Evolutionary conservation across 2,329 filamentous ascomycete genomes (phyloP).

Genomic region (Thelonectria olida): DNA sequence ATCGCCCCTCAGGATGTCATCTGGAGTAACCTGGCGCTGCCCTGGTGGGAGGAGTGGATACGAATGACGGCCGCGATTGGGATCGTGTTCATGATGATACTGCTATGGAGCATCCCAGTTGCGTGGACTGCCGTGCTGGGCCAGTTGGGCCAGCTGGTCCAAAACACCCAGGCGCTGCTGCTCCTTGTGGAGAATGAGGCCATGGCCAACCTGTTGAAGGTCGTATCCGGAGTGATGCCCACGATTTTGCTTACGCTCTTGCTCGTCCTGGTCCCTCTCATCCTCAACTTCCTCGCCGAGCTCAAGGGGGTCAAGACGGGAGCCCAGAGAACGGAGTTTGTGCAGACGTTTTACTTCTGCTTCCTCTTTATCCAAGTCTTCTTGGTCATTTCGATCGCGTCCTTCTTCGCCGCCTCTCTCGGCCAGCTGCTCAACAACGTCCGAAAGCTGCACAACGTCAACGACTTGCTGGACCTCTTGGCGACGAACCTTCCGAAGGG

Average conservation of each 20-base stretch:
- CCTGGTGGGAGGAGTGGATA: constrained; percentile 90
- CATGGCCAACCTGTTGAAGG: constrained; percentile 51
- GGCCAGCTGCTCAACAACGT: constrained; percentile 66
- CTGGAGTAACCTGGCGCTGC: constrained; percentile 97
- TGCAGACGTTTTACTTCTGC: constrained; percentile 90
- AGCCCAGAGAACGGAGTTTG: constrained; percentile 77
- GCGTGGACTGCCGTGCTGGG: constrained; percentile 85
- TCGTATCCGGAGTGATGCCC: constrained; percentile 86
- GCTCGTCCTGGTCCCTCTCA: constrained; percentile 79
- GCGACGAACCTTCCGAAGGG: constrained; percentile 84
- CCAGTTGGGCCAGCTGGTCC: constrained; percentile 76
- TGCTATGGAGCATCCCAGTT: constrained; percentile 91
- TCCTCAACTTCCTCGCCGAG: constrained; percentile 76
- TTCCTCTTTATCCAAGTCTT: constrained; percentile 97
- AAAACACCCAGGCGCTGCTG: constrained; percentile 71
- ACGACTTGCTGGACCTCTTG: constrained; percentile 74
- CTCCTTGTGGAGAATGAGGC: constrained; percentile 44
- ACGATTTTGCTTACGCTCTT: constrained; percentile 79
- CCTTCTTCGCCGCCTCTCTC: constrained; percentile 72
- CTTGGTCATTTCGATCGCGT: constrained; percentile 87
- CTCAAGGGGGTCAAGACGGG: constrained; percentile 85
- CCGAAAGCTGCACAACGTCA: constrained; percentile 54
- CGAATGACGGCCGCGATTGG: constrained; percentile 72
- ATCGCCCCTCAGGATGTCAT: constrained; percentile 91
- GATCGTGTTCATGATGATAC: constrained; percentile 76